Evolutionary conservation across 495 filamentous ascomycete genomes (phyloP).

Genomic region (Trichodelitschia bisporula): DNA sequence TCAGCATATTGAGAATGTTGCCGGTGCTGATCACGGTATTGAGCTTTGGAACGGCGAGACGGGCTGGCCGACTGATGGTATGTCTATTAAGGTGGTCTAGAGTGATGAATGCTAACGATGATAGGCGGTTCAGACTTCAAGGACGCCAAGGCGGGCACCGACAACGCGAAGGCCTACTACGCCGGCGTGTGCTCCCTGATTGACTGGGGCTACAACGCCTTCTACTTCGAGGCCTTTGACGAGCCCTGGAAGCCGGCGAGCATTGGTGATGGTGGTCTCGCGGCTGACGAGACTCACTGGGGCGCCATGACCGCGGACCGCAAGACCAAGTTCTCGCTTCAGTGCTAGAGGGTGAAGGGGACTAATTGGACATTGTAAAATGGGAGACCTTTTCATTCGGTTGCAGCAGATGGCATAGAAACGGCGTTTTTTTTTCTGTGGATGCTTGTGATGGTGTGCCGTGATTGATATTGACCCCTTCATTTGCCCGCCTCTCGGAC

Average conservation of each 20-base stretch:
- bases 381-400: too few relatives aligned
- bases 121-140: slow-evolving; percentile 39
- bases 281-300: slow-evolving; percentile 54
- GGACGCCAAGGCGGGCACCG: slow-evolving; percentile 32
- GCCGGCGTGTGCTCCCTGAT: slow-evolving; percentile 47
- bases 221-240: slow-evolving; percentile 68
- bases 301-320: slow-evolving; percentile 42
- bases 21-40: slow-evolving; percentile 27
- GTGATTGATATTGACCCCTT: too few relatives aligned
- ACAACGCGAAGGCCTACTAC: slow-evolving; percentile 37
- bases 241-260: slow-evolving; percentile 57
- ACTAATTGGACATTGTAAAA: too few relatives aligned
- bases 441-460: too few relatives aligned
- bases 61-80: slow-evolving; percentile 34
- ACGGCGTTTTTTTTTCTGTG: too few relatives aligned
- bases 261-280: slow-evolving; percentile 39
- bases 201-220: slow-evolving; percentile 49
- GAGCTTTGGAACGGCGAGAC: slow-evolving; percentile 62
- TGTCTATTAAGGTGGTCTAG: slow-evolving; percentile 2
- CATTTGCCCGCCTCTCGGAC: too few relatives aligned
- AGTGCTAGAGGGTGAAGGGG: too few relatives aligned
- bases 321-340: slow-evolving; percentile 34
- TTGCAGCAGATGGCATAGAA: too few relatives aligned
- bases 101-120: slow-evolving; percentile 1
- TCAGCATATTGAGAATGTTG: slow-evolving; percentile 36